A percentile compares a stretch with the other conserved stretches of the same genome.
These are phyloP conservation scores for Neurospora terricola DNA, from an alignment of 495 filamentous ascomycete species.

Conservation along the genomic window DNA sequence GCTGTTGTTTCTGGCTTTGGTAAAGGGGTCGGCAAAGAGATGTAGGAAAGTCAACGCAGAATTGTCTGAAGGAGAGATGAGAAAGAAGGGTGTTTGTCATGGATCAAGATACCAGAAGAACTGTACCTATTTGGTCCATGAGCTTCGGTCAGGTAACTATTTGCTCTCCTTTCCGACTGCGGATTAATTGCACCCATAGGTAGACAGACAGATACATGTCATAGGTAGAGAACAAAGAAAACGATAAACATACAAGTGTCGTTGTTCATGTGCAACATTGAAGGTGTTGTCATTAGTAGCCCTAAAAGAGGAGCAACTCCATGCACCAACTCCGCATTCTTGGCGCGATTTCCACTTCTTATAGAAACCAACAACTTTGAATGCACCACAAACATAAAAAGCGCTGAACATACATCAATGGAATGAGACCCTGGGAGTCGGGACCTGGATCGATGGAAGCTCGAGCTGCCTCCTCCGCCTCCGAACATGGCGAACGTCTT, in stretches of 20 bases:
- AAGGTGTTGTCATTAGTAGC: neutral
- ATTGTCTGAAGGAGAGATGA: neutral
- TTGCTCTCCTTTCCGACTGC: neutral
- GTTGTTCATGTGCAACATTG: neutral
- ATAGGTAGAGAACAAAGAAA: neutral
- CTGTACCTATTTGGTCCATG: neutral
- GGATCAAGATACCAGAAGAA: neutral
- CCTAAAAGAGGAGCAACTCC: neutral
- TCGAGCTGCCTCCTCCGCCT: neutral
- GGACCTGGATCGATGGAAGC: neutral
- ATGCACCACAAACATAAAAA: neutral
- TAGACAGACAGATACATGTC: neutral
- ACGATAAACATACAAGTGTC: neutral
- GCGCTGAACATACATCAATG: neutral
- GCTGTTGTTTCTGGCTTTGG: neutral
- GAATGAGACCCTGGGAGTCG: neutral
- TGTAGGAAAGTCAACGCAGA: neutral
- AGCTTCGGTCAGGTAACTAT: neutral
- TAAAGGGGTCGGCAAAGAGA: neutral
- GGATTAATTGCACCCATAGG: neutral
- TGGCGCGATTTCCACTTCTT: neutral
- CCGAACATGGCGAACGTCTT: neutral
- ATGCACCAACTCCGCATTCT: neutral
- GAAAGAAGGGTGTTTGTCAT: neutral
- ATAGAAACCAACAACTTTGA: neutral